These are phyloP conservation scores for Didymella glomerata DNA, from an alignment of 2,329 filamentous ascomycete species.

Conservation along the genomic window DNA sequence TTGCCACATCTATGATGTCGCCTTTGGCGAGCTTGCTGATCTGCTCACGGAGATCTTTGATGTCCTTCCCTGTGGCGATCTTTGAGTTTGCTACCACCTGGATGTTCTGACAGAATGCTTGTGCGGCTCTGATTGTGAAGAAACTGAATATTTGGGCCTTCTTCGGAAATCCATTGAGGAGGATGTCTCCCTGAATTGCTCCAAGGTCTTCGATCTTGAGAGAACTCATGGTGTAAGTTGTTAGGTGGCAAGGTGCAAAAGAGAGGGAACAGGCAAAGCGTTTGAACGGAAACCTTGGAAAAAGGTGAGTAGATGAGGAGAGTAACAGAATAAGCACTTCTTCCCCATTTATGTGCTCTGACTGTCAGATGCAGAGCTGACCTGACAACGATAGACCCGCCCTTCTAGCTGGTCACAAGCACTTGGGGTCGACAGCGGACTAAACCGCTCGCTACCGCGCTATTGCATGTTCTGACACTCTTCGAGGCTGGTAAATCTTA, in stretches of 20 bases:
- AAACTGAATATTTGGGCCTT: slow-evolving; percentile 22
- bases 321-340: neutral
- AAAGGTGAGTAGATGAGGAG: neutral
- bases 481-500: neutral
- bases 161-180: slow-evolving; percentile 20
- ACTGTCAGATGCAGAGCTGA: neutral
- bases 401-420: neutral
- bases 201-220: slow-evolving; percentile 14
- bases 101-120: slow-evolving; percentile 16
- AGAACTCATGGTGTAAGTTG: slow-evolving; percentile 1
- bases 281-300: no score
- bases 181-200: slow-evolving; percentile 18
- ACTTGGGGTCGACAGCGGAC: neutral
- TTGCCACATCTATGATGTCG: slow-evolving; percentile 14
- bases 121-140: slow-evolving; percentile 19
- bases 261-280: no score
- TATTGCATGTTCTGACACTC: neutral
- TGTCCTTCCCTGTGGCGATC: slow-evolving; percentile 14
- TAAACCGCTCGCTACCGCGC: neutral
- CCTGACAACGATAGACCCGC: neutral
- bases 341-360: neutral
- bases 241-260: neutral
- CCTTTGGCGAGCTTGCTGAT: slow-evolving; percentile 14
- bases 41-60: slow-evolving; percentile 16
- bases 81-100: slow-evolving; percentile 16